phyloP scores from a whole-genome alignment of 139 green algal genomes.

The Tetradesmus obliquus region DNA sequence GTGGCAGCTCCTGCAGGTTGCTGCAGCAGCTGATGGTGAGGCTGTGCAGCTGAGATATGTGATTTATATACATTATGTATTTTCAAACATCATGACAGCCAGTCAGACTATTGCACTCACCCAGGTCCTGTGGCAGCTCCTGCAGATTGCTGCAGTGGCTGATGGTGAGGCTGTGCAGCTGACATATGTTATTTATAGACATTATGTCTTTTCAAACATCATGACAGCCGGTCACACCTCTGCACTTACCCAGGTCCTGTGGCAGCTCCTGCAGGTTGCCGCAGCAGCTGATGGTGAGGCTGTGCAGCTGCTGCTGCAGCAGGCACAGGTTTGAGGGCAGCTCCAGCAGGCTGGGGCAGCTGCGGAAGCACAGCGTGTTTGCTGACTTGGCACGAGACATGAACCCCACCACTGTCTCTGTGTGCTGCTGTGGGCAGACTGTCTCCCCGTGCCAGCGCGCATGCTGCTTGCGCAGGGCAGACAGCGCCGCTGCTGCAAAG shows the following conservation, averaged over 20 bases:
- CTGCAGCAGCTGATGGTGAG: background rate
- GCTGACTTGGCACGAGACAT: background rate
- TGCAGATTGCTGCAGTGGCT: background rate
- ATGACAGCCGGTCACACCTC: too few species aligned
- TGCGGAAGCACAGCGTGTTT: background rate
- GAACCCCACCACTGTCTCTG: background rate
- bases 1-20: background rate
- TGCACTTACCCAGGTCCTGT: background rate
- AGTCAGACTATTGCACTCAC: background rate
- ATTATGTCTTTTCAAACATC: too few species aligned
- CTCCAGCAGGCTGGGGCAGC: background rate
- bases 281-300: background rate
- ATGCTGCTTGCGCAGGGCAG: constrained; percentile 3
- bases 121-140: background rate
- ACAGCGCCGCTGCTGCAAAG: background rate
- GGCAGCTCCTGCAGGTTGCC: constrained; percentile 9
- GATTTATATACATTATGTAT: too few species aligned
- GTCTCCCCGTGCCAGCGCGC: background rate
- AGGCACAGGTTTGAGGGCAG: constrained; percentile 1
- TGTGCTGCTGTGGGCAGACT: background rate
- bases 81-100: too few species aligned
- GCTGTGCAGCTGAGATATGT: background rate
- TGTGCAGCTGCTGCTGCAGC: background rate
- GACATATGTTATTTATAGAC: background rate
- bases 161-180: background rate